Base-by-base conservation (phyloP, 352 stramenopile species). In the Albugo laibachii region DNA sequence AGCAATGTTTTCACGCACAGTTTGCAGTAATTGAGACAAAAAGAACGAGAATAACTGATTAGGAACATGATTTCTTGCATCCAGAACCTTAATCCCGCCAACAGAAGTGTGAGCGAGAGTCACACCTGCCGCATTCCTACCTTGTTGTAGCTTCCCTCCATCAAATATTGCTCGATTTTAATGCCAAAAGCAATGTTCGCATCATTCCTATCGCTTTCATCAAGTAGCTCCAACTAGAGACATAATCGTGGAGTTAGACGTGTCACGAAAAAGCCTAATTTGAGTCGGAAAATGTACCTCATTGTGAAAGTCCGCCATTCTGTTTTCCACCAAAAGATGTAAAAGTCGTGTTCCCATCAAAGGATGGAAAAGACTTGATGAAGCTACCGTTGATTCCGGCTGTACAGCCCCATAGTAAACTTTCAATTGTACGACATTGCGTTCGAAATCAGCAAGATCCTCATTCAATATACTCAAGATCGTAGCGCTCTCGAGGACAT, bases 31-130 rank as follows among this genome's bases (percentile, higher is more conserved):
- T 53, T 93, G 83, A 20, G 85, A 72, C 37, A 97, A 74, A 63
- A 97, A 97, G 58, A 96, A 95, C 58, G 74, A 72, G 68, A 96
- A 97, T 49, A 82, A 83, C 46, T 80, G 78, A 57, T 94, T 79
- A 8, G 92, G 92, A 50, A 96, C 75, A 53, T 85, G 72, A n/a
- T 73, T 60, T 36, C 66, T 79, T 12, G 83, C 69, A 52, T 91
- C 72, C 14, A 97, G 71, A 18, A 96, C 77, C 61, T 89, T 20
- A 5, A 20, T 20, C 8, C 10, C n/a, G 20, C 24, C 27, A 35
- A 15, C 2, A 13, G 10, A 24, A 31, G 16, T 16, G 5, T 52
- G 6, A 27, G 31, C 6, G 21, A 13, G 20, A 13, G 19, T 39
- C 8, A 43, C 12, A 31, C 3, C 24, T 31, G 3, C 24, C 11